Conservation (phyloP, 441 rosid species). For the Brassica hybrid region DNA sequence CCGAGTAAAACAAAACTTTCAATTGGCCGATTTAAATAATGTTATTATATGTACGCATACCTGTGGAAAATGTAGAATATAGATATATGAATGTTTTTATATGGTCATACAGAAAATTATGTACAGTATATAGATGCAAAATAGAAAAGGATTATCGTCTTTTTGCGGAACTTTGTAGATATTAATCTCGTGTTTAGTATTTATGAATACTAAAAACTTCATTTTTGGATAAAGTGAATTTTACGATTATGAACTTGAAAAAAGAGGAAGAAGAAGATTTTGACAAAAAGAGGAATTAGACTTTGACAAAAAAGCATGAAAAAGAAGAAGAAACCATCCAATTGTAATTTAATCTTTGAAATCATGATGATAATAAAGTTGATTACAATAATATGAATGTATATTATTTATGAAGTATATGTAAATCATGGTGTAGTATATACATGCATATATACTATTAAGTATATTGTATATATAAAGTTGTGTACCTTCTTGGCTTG, state of each 20-base stretch:
- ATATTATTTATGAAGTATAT: neutral
- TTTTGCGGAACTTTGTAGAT: neutral
- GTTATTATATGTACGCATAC: neutral
- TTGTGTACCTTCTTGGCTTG: conserved; percentile 72
- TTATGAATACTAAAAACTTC: no score
- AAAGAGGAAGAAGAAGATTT: neutral
- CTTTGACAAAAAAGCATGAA: neutral
- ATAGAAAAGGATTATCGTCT: no score
- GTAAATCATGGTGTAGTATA: neutral
- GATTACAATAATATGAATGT: conserved; percentile 9
- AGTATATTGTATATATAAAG: conserved; percentile 25
- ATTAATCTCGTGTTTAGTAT: no score
- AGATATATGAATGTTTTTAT: neutral
- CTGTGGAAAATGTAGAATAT: conserved; percentile 9
- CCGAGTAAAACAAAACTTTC: conserved; percentile 25
- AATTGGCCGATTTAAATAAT: no score
- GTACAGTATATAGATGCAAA: neutral
- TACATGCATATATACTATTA: neutral
- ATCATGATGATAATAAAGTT: neutral
- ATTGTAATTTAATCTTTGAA: conserved; percentile 2
- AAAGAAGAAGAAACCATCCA: neutral
- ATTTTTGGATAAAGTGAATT: no score
- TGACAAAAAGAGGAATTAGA: neutral
- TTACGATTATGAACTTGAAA: neutral
- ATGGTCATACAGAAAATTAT: neutral